Evolutionary conservation across 305 asterid species (phyloP).

Genomic region (Stenogyne calaminthoides): DNA sequence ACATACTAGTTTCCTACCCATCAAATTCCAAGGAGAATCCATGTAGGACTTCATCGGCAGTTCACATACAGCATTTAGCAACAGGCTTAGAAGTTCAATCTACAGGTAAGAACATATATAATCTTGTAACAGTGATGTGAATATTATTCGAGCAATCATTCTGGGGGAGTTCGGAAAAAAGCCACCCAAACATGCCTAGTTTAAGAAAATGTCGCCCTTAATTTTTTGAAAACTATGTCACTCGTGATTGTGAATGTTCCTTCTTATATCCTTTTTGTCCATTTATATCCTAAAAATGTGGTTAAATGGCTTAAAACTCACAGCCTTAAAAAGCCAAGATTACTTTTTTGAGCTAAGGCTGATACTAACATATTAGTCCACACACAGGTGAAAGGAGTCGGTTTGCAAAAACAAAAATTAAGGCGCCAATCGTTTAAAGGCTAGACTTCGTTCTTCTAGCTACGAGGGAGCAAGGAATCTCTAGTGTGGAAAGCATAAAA

Average conservation of each 20-base stretch:
- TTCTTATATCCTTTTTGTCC: not conserved
- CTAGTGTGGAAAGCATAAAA: constrained; percentile 40
- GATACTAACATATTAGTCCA: not conserved
- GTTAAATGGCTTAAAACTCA: not conserved
- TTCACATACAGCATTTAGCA: constrained; percentile 61
- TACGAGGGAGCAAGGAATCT: constrained; percentile 48
- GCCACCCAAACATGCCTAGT: not conserved
- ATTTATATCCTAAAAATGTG: not conserved
- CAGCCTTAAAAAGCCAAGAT: not conserved
- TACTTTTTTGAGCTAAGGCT: not conserved
- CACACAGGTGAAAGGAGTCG: constrained; percentile 74
- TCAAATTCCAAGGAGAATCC: constrained; percentile 28
- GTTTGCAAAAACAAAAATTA: constrained; percentile 75
- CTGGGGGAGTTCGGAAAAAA: not conserved
- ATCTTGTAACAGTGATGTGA: not conserved
- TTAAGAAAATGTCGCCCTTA: too few species aligned
- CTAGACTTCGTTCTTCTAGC: constrained; percentile 57
- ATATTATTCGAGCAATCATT: not conserved
- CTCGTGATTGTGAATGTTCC: not conserved
- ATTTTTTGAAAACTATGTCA: not conserved
- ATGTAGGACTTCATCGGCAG: constrained; percentile 38
- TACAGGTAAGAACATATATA: constrained; percentile 43
- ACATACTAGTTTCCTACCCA: constrained; percentile 46
- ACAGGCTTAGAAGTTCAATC: constrained; percentile 72
- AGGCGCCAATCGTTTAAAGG: constrained; percentile 75